Percentiles rank a stretch among this genome's conserved stretches.
Conservation (phyloP, 345 rosid species). For the Hibiscus trionum region DNA sequence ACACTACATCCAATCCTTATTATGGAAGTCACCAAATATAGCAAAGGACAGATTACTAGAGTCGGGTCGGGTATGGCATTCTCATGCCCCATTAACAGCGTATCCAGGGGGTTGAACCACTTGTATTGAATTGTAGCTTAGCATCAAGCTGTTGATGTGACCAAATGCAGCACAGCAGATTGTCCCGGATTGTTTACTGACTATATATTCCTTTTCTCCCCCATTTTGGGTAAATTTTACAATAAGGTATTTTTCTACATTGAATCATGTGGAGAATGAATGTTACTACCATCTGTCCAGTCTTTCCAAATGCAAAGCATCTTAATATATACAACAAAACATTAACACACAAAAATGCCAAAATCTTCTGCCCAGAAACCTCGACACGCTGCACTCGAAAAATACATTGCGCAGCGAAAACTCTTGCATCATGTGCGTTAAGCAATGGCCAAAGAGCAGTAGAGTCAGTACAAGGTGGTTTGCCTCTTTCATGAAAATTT, state of each 20-base stretch:
- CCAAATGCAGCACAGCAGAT: too few relatives aligned
- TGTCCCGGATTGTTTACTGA: too few relatives aligned
- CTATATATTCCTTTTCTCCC: neutral
- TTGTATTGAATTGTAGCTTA: too few relatives aligned
- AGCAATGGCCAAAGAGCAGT: neutral
- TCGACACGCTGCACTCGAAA: neutral
- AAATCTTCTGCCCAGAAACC: constrained; percentile 5
- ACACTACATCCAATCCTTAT: too few relatives aligned
- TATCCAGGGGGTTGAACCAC: too few relatives aligned
- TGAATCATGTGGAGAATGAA: constrained; percentile 23
- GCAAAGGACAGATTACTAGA: too few relatives aligned
- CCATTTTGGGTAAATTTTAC: constrained; percentile 4
- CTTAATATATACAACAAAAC: constrained; percentile 18
- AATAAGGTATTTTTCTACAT: constrained; percentile 9
- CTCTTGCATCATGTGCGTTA: neutral
- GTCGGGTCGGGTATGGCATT: too few relatives aligned
- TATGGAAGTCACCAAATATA: too few relatives aligned
- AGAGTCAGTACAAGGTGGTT: neutral
- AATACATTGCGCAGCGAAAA: neutral
- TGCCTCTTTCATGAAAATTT: neutral
- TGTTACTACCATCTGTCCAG: neutral
- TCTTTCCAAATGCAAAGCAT: constrained; percentile 19
- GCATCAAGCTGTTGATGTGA: too few relatives aligned
- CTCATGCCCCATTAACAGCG: too few relatives aligned
- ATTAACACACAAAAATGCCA: constrained; percentile 18